These are phyloP conservation scores for Conoideocrella luteorostrata DNA, from an alignment of 2,329 filamentous ascomycete species.

Conservation along the genomic window DNA sequence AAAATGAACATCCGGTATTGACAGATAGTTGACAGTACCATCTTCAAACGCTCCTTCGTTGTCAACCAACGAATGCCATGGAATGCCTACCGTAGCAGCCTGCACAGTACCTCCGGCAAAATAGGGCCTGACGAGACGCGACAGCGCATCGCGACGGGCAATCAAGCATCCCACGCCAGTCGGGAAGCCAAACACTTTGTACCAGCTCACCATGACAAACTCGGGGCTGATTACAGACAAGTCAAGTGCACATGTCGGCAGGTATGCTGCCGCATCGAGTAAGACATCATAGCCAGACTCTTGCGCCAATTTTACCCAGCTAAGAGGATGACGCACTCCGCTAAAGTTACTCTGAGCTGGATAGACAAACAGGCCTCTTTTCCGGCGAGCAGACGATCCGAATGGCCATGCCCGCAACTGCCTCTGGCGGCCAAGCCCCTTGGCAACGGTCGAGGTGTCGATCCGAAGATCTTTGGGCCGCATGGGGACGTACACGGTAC, in stretches of 20 bases:
- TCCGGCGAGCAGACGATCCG: neutral
- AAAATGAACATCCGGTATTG: conserved; percentile 30
- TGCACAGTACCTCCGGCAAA: conserved; percentile 33
- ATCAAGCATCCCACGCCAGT: conserved; percentile 35
- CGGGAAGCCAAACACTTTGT: conserved; percentile 36
- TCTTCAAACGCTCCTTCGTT: conserved; percentile 31
- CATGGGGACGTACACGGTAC: conserved; percentile 25
- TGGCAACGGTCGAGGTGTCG: conserved; percentile 17
- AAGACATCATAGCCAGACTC: conserved; percentile 32
- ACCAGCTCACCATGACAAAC: conserved; percentile 33
- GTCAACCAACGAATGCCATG: conserved; percentile 24
- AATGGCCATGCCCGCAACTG: neutral
- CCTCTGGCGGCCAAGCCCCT: conserved; percentile 20
- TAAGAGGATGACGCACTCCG: conserved; percentile 34
- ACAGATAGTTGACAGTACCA: conserved; percentile 33
- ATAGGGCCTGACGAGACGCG: conserved; percentile 28
- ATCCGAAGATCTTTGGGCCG: conserved; percentile 22
- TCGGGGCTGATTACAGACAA: conserved; percentile 28
- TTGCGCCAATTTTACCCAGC: conserved; percentile 29
- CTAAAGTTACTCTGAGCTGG: conserved; percentile 41
- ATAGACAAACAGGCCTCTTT: conserved; percentile 34
- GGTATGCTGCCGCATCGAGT: conserved; percentile 33
- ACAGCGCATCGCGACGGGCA: conserved; percentile 24
- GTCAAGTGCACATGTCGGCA: conserved; percentile 30
- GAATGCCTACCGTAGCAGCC: conserved; percentile 23